Base-by-base conservation (phyloP, 345 rosid genomes). In the Eucalyptus brandiana region DNA sequence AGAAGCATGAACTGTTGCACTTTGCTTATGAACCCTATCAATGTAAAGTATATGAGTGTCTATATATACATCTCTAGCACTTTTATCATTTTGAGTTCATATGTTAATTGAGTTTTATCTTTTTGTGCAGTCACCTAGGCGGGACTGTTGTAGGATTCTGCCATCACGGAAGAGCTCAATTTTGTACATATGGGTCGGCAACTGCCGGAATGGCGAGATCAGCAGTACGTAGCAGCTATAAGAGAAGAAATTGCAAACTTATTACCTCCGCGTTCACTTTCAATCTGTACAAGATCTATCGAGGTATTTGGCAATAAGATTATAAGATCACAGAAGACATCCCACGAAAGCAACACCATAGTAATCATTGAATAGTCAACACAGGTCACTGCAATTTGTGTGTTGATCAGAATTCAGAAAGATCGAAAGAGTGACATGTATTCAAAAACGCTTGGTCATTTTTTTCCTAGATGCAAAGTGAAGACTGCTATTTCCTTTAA, bases 141-240 rank as follows among this genome's bases (percentile, higher is more conserved):
- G 90, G 87, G 97, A 97, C 86, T 97, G 97, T 76, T 97, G 98
- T 92, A 94, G 97, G 92, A 91, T 97, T 69, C 89, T 97, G 67
- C 97, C 96, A 23, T 90, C 96, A 40, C 92, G 91, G 23, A 94
- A 93, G 89, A 88, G 92, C 86, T 81, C 93, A 51, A 89, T 93
- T 24, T 89, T 97, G 97, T 92, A 94, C 90, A 62, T 95, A 91
- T 93, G 95, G 95, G 97, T 97, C 14, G 98, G 97, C 12, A 93
- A 91, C 88, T 96, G 97, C 87, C 91, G 91, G 81, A 92, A 92
- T 8, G 97, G 95, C 51, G 98, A 97, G 93, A 88, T 95, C 80
- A 94, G 93, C 87, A 97, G 93, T 87, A 81, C 44, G 16, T 80
- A 51, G 87, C 45, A n/a, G 86, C 45, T 51, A 80, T 44, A 34